phyloP scores from a whole-genome alignment of 2,329 filamentous ascomycete genomes.

The Botryotinia calthae region DNA sequence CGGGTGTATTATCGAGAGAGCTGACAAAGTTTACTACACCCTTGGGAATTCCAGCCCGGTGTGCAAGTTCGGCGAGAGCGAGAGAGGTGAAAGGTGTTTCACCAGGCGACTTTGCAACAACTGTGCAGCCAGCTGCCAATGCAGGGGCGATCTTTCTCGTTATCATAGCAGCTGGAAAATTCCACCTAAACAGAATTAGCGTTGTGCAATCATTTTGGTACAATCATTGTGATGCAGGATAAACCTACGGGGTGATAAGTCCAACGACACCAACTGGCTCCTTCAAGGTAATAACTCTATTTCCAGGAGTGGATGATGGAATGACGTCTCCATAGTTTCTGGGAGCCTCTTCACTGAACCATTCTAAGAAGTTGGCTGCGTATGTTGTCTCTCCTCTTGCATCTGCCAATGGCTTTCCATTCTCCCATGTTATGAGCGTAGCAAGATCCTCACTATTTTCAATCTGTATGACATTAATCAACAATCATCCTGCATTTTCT shows the following conservation, averaged over 20 bases:
- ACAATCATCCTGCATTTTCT: neutral
- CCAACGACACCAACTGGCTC: conserved; percentile 83
- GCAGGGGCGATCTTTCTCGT: conserved; percentile 69
- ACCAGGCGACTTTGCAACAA: conserved; percentile 85
- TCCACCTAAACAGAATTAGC: conserved; percentile 56
- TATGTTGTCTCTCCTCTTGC: conserved; percentile 71
- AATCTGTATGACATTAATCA: conserved; percentile 28
- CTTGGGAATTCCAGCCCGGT: conserved; percentile 82
- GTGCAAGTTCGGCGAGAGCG: conserved; percentile 80
- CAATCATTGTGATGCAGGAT: neutral
- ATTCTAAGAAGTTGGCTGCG: conserved; percentile 73
- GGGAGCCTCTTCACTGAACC: conserved; percentile 79
- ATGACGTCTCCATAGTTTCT: conserved; percentile 73
- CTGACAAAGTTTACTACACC: conserved; percentile 91
- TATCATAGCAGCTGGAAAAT: conserved; percentile 79
- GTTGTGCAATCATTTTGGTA: neutral
- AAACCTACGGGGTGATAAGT: conserved; percentile 65
- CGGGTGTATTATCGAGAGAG: conserved; percentile 72
- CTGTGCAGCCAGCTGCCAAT: conserved; percentile 91
- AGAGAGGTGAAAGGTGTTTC: conserved; percentile 92
- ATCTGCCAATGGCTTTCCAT: conserved; percentile 79
- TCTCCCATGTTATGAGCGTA: conserved; percentile 83
- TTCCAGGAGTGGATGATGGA: conserved; percentile 64
- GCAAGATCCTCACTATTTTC: conserved; percentile 79
- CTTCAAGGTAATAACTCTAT: conserved; percentile 74